These are phyloP conservation scores for Hypoxylon cercidicola DNA, from an alignment of 495 filamentous ascomycete species.

Conservation along the genomic window DNA sequence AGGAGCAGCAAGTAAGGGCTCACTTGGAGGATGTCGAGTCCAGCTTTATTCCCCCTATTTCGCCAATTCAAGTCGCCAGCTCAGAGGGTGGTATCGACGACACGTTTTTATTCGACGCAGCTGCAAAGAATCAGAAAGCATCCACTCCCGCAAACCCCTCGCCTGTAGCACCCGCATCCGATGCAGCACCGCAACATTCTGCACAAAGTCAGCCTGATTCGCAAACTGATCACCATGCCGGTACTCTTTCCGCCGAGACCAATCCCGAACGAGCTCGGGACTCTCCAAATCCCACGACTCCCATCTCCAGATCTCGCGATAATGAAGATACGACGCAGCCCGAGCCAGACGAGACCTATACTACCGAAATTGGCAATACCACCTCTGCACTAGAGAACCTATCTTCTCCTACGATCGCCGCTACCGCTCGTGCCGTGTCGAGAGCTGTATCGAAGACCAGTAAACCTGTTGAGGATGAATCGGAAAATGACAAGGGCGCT, in stretches of 20 bases:
- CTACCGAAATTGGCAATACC: constrained; percentile 54
- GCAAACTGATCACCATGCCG: constrained; percentile 10
- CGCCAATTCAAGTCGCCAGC: constrained; percentile 55
- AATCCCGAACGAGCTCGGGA: constrained; percentile 33
- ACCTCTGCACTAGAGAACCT: constrained; percentile 69
- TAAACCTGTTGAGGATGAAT: constrained; percentile 45
- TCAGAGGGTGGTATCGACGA: constrained; percentile 64
- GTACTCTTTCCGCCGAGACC: constrained; percentile 16
- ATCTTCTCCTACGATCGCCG: constrained; percentile 75
- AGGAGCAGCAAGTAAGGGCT: constrained; percentile 55
- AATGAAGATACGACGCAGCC: constrained; percentile 19
- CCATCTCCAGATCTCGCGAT: constrained; percentile 31
- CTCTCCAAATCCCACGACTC: constrained; percentile 30
- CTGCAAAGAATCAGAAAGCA: constrained; percentile 44
- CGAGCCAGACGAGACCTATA: constrained; percentile 34
- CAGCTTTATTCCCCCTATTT: constrained; percentile 74
- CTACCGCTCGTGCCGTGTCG: constrained; percentile 66
- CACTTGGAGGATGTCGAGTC: constrained; percentile 89
- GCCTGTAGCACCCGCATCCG: constrained; percentile 8
- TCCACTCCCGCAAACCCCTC: constrained; percentile 9
- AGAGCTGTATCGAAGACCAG: constrained; percentile 61
- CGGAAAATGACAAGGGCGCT: constrained; percentile 53
- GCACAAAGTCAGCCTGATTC: constrained; percentile 10
- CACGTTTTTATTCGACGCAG: constrained; percentile 70
- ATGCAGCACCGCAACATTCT: not conserved